phyloP scores from a whole-genome alignment of 1,284 basidiomycete species.

The Leccinum ponderosum region DNA sequence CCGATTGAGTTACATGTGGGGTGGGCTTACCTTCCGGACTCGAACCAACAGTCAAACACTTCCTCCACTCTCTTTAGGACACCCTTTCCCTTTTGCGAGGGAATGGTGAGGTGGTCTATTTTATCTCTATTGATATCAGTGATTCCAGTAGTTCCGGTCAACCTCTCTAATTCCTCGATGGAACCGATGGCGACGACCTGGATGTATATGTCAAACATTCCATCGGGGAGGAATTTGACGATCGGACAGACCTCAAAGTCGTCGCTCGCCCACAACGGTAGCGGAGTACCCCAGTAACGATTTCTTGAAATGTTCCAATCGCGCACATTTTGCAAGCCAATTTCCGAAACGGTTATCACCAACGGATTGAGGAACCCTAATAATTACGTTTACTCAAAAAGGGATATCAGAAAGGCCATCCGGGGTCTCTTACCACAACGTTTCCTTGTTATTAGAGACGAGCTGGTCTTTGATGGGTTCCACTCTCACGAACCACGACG shows the following conservation, averaged over 20 bases:
- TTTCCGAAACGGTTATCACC: slow-evolving; percentile 95
- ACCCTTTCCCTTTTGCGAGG: slow-evolving; percentile 90
- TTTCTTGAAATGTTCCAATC: slow-evolving; percentile 99
- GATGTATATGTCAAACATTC: neutral
- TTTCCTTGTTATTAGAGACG: slow-evolving; percentile 88
- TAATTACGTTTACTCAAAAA: neutral
- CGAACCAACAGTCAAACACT: slow-evolving; percentile 99
- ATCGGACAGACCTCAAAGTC: slow-evolving; percentile 71
- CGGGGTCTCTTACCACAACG: slow-evolving; percentile 69
- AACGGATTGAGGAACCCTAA: slow-evolving; percentile 87
- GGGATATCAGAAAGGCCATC: neutral
- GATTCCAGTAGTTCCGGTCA: slow-evolving; percentile 87
- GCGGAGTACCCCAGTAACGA: slow-evolving; percentile 98
- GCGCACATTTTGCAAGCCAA: slow-evolving; percentile 94
- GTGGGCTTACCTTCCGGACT: slow-evolving; percentile 84
- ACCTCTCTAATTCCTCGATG: slow-evolving; percentile 83
- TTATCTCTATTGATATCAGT: slow-evolving; percentile 95
- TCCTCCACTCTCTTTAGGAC: slow-evolving; percentile 88
- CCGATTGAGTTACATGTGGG: neutral
- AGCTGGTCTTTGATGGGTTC: slow-evolving; percentile 84
- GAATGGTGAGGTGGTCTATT: slow-evolving; percentile 96
- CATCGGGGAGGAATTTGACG: neutral
- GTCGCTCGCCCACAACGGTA: slow-evolving; percentile 95
- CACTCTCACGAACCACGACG: slow-evolving; percentile 95
- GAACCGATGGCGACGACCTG: slow-evolving; percentile 89